Evolutionary conservation across 2,329 filamentous ascomycete genomes (phyloP).

Genomic region (Lasiodiplodia hormozganensis): DNA sequence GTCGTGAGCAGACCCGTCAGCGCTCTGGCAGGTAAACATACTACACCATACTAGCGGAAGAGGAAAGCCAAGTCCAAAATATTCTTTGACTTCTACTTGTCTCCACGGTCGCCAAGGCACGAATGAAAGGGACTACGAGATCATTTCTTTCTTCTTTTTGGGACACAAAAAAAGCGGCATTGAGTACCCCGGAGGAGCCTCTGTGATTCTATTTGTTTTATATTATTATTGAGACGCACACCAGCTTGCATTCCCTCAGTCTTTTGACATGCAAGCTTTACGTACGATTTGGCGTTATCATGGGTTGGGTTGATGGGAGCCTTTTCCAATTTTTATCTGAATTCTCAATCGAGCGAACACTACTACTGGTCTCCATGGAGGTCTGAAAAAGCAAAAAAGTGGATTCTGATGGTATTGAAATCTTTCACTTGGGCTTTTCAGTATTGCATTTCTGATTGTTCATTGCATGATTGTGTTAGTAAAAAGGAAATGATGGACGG

Average conservation of each 20-base stretch:
- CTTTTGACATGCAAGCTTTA: slow-evolving; percentile 3
- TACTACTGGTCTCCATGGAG: background rate
- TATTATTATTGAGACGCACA: slow-evolving; percentile 5
- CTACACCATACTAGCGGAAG: background rate
- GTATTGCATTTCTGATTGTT: background rate
- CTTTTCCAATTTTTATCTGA: background rate
- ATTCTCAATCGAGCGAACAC: background rate
- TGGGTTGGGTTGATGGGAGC: background rate
- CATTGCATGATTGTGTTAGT: background rate
- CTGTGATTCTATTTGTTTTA: slow-evolving; percentile 7
- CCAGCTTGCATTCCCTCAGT: background rate
- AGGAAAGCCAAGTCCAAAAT: slow-evolving; percentile 17
- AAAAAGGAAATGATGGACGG: background rate
- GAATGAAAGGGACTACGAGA: background rate
- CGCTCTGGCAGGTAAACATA: slow-evolving; percentile 54
- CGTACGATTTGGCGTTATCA: slow-evolving; percentile 7
- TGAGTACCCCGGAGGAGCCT: slow-evolving; percentile 2
- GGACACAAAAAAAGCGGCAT: slow-evolving; percentile 20
- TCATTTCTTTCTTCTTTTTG: background rate
- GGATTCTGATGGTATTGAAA: background rate
- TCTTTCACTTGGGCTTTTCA: background rate
- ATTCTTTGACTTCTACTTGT: background rate
- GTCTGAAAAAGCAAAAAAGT: background rate
- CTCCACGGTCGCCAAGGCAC: background rate
- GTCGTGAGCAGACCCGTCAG: slow-evolving; percentile 71